These are phyloP conservation scores for Excoecaria cochinchinensis DNA, from an alignment of 345 rosid genomes.

Conservation along the genomic window DNA sequence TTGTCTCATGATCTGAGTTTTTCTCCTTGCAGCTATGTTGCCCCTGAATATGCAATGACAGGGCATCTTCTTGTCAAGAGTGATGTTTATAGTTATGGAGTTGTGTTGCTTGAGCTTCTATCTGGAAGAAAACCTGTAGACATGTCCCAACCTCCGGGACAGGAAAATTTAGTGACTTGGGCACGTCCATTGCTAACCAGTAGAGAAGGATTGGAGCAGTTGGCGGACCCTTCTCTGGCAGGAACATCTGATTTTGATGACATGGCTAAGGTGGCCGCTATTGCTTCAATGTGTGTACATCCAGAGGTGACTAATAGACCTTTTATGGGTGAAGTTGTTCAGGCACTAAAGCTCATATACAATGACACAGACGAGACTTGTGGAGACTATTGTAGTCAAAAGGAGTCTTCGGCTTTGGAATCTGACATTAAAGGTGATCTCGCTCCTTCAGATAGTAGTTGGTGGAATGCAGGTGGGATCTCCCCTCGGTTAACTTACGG, in stretches of 20 bases:
- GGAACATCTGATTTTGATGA: constrained; percentile 79
- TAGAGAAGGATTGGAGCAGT: constrained; percentile 80
- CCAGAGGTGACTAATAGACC: constrained; percentile 93
- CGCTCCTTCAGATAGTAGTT: constrained; percentile 74
- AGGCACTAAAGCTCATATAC: constrained; percentile 93
- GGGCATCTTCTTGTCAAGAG: constrained; percentile 99
- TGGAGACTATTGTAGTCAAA: constrained; percentile 79
- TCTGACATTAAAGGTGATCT: constrained; percentile 79
- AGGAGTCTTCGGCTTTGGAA: constrained; percentile 77
- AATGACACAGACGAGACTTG: constrained; percentile 78
- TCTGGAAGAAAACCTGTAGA: constrained; percentile 97
- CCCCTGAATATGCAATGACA: constrained; percentile 99
- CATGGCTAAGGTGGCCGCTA: constrained; percentile 97
- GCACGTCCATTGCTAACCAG: constrained; percentile 83
- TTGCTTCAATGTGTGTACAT: constrained; percentile 98
- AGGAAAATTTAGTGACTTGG: constrained; percentile 97
- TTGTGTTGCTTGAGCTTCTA: constrained; percentile 96
- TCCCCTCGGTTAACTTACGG: constrained; percentile 76
- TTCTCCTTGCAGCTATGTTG: constrained; percentile 74
- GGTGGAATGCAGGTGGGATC: constrained; percentile 79
- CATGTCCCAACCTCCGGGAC: constrained; percentile 96
- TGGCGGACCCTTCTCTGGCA: constrained; percentile 79
- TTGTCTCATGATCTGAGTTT: background rate
- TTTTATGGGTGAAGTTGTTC: constrained; percentile 99
- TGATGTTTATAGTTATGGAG: constrained; percentile 97